A percentile compares a stretch with the other conserved stretches of the same genome.
phyloP scores from a whole-genome alignment of 2,329 filamentous ascomycete genomes.

The Cladophialophora psammophila region DNA sequence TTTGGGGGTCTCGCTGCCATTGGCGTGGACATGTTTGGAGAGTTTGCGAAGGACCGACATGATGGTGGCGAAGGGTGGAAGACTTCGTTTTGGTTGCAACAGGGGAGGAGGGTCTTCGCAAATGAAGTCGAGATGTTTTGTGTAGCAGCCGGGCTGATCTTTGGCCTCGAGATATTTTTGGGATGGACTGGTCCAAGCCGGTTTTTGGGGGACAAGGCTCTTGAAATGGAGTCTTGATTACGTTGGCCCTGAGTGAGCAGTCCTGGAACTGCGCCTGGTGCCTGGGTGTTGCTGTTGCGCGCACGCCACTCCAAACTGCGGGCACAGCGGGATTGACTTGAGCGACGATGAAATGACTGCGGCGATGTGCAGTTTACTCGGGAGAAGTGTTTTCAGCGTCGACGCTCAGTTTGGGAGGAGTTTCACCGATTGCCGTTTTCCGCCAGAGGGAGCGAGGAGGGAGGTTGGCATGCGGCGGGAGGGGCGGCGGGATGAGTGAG shows the following conservation, averaged over 20 bases:
- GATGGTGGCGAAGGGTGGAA: slow-evolving; percentile 2
- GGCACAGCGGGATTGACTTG: slow-evolving; percentile 9
- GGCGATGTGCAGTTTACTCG: not conserved
- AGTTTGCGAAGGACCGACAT: slow-evolving; percentile 42
- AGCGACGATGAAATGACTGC: not conserved
- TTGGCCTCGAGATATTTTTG: slow-evolving; percentile 6
- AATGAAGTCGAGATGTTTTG: not conserved
- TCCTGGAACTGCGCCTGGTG: slow-evolving; percentile 5
- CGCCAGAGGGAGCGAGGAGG: not conserved
- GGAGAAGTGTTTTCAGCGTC: not conserved
- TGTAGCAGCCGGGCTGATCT: not conserved
- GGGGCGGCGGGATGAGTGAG: slow-evolving; percentile 1
- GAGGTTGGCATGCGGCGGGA: slow-evolving; percentile 9
- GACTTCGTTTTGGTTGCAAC: no score
- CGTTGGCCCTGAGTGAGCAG: slow-evolving; percentile 17
- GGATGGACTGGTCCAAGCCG: not conserved
- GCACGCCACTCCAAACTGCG: slow-evolving; percentile 4
- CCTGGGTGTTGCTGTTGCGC: not conserved
- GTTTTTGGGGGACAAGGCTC: not conserved
- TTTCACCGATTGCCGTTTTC: slow-evolving; percentile 2
- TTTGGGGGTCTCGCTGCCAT: slow-evolving; percentile 38
- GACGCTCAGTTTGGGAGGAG: not conserved
- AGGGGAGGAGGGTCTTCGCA: not conserved
- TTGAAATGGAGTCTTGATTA: slow-evolving; percentile 17
- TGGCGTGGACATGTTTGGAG: slow-evolving; percentile 48